Base-by-base conservation (phyloP, 805 yeast genomes). In the Saccharomycopsis sp. region DNA sequence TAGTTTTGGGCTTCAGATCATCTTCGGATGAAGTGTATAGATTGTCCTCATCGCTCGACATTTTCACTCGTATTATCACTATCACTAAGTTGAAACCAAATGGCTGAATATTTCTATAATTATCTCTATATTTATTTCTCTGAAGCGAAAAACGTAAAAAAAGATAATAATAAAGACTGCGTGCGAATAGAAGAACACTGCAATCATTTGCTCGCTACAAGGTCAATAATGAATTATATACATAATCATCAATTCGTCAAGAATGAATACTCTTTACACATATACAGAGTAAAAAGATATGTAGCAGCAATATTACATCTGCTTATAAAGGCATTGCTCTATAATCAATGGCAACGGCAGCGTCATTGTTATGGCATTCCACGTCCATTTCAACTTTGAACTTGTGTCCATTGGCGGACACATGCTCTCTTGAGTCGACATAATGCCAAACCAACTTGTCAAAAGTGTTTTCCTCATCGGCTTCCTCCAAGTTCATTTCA, bases 321-420 rank as follows among this genome's bases (percentile, higher is more conserved):
- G 9, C 29, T 9, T 25, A 10, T n/a, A 25, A 35, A 23, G 38
- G 38, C 19, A 18, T n/a, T 20, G 42, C 30, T 33, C 42, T 39
- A 55, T 79, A 80, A 50, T 75, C 78, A 15, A 81, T 81, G 43
- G 71, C 74, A 38, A 81, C 78, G 61, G 70, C 58, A 15, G 92
- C 84, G 54, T 72, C 73, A 43, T 72, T 74, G 41, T 78, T 77
- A 57, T 75, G 76, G 53, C 85, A 77, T 49, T 68, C 72, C 39
- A 80, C 80, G 40, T 69, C 73, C 53, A 81, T 69, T 50, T 71
- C 71, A 42, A 79, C 71, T 49, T 68, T 75, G 75, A 82, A 81
- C 53, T 75, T 80, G 50, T 77, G 70, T 53, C 73, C 59, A 26
- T 65, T 69, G 42, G 69, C 75, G 47, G 67, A 73, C 27, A 63